A percentile compares a stretch with the other conserved stretches of the same genome.
Conservation (phyloP, 805 yeast genomes). For the Vanderwaltozyma polyspora region DNA sequence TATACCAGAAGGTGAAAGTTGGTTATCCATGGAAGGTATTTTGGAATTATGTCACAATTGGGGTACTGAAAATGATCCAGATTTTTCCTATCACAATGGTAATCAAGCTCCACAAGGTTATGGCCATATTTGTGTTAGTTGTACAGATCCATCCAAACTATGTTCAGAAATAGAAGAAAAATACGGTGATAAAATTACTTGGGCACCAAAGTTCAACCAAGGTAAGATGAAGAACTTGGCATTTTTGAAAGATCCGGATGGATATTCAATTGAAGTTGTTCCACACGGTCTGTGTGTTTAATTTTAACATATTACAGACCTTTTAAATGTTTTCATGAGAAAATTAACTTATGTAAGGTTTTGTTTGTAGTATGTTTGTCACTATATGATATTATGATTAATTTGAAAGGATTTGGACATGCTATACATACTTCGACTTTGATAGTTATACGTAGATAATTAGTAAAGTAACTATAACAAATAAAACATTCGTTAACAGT, state of each 20-base stretch:
- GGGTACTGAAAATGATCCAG: conserved; percentile 79
- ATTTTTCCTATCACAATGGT: conserved; percentile 73
- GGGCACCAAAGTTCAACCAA: conserved; percentile 47
- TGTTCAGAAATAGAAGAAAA: conserved; percentile 38
- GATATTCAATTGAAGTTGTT: conserved; percentile 70
- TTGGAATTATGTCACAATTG: conserved; percentile 90
- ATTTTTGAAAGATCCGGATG: conserved; percentile 80
- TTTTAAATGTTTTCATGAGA: neutral
- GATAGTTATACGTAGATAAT: too few species aligned
- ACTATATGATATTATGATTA: too few species aligned
- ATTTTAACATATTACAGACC: neutral
- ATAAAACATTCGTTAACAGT: too few species aligned
- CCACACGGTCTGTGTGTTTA: conserved; percentile 26
- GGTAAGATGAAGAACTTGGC: conserved; percentile 54
- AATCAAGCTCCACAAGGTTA: conserved; percentile 72
- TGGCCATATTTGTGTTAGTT: conserved; percentile 74
- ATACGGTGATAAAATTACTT: conserved; percentile 42
- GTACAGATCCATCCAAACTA: conserved; percentile 39
- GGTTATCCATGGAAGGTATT: conserved; percentile 48
- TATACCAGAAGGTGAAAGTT: conserved; percentile 31
- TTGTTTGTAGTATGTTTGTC: neutral
- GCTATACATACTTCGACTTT: too few species aligned
- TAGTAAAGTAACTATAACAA: too few species aligned
- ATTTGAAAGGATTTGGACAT: too few species aligned
- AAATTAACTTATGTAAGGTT: neutral